Evolutionary conservation across 2,329 filamentous ascomycete genomes (phyloP), one percentile per base, ranked within the genome.

Genomic region (Anisogramma anomala): DNA sequence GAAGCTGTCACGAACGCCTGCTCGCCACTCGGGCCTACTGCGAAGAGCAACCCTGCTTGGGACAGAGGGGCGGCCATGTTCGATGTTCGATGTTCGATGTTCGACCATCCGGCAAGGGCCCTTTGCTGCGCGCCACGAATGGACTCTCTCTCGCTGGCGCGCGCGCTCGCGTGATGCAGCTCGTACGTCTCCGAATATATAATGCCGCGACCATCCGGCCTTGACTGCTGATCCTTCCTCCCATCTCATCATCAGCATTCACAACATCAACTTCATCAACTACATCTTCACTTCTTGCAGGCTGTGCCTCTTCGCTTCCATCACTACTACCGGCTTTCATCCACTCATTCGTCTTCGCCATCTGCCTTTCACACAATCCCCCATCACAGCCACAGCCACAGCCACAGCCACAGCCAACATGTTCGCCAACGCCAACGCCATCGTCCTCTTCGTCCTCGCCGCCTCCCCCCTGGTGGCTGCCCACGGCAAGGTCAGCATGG

Each of bases 401-500:
- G n/a, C n/a, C 3, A 32, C 2, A 25, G 14, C 7, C 25, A 42
- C 25, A 25, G 9, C 37, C 43, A 54, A 36, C 6, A 58, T 58
- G 54, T 46, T 56, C 25, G 9, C 22, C 22, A 23, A 23, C n/a
- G 43, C 50, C 49, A 52, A 54, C 36, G 6, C 49, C 17, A 28
- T 57, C 46, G 8, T 55, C 47, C 9, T 58, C 17, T 50, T 50
- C 7, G 50, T 50, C 7, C 55, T 58, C 31, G 50, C 54, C 26
- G 33, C 50, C 40, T 47, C 50, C 3, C 53, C 55, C 10, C 48
- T 58, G 19, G 56, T 56, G 13, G 43, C 55, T 15, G 57, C 55
- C 22, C 57, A 60, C 42, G 57, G 57, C 48, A 58, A 58, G 36
- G 42, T 59, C 26, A 49, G 50, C 13, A 52, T 50, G 14, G 49